Conservation (phyloP, 2,329 filamentous ascomycete species). For the Berkeleyomyces basicola region DNA sequence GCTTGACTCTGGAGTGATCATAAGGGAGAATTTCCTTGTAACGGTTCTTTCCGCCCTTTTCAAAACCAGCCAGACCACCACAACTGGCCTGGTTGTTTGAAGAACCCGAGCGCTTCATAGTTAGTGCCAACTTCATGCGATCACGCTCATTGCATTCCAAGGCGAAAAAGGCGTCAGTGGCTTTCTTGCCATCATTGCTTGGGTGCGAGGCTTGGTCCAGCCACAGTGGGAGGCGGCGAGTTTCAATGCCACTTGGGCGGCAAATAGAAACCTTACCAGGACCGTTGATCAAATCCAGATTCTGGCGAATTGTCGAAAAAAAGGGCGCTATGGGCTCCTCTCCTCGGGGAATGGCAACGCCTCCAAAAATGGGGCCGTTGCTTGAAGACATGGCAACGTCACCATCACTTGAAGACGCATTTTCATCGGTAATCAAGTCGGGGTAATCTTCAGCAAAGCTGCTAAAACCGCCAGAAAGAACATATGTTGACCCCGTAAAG, state of each 20-base stretch:
- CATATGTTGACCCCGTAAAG: conserved; percentile 55
- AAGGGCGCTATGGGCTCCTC: conserved; percentile 60
- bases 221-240: conserved; percentile 54
- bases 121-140: conserved; percentile 72
- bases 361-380: conserved; percentile 59
- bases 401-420: conserved; percentile 20
- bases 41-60: conserved; percentile 86
- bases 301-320: conserved; percentile 90
- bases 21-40: conserved; percentile 98
- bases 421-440: conserved; percentile 37
- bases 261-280: conserved; percentile 62
- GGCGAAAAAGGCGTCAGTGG: conserved; percentile 66
- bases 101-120: conserved; percentile 27
- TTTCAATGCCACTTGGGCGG: conserved; percentile 29
- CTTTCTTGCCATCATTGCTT: conserved; percentile 57
- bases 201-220: conserved; percentile 49
- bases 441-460: conserved; percentile 55
- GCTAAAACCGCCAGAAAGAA: conserved; percentile 69
- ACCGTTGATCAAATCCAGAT: conserved; percentile 85
- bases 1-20: conserved; percentile 74
- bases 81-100: conserved; percentile 16
- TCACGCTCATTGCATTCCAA: conserved; percentile 77
- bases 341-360: conserved; percentile 60
- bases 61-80: conserved; percentile 75
- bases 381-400: conserved; percentile 29